Base-by-base conservation (phyloP, 768 basidiomycete genomes). In the Postia placenta region DNA sequence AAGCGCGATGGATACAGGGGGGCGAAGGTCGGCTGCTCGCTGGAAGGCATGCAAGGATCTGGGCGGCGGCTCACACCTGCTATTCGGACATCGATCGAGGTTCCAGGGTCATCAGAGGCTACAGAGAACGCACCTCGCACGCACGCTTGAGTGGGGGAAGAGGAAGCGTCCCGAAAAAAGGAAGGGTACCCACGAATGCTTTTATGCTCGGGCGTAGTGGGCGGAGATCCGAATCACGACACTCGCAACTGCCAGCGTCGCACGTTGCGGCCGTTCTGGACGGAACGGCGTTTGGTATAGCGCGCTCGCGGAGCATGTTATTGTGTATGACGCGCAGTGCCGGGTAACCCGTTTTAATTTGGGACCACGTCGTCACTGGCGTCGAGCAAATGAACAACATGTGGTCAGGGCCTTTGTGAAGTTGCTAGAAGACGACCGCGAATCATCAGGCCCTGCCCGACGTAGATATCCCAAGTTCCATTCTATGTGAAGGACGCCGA, bases 1-100 rank as follows among this genome's bases (percentile, higher is more conserved):
- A 85, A 83, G 79, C 83, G 81, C 80, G 83, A 83, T 83, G 62
- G 77, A 80, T 65, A 77, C 81, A 73, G 76, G 65, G 69, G 74
- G 70, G 73, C 69, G 69, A 65, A 69, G 72, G 69, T 68, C 68
- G 73, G 70, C 69, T 69, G 62, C 58, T 75, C 73, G 74, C 64
- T 74, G 71, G 68, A 63, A 79, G 76, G 76, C 55, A 47, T 47
- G 66, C 47, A 65, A 68, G 45, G 47, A 50, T 42, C 43, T 47
- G 40, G 30, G 42, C 23, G 30, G n/a, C 23, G 22, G 7, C 36
- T 28, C 46, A 39, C 46, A 25, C 20, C 36, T 17, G 45, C n/a
- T 4, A 14, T 12, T 47, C 20, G 33, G 14, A 15, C 6, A 19
- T 35, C 6, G 24, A 25, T 43, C 42, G 15, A 33, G 30, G 9